phyloP scores from a whole-genome alignment of 306 rosid species.

The Pyrus betulifolia region DNA sequence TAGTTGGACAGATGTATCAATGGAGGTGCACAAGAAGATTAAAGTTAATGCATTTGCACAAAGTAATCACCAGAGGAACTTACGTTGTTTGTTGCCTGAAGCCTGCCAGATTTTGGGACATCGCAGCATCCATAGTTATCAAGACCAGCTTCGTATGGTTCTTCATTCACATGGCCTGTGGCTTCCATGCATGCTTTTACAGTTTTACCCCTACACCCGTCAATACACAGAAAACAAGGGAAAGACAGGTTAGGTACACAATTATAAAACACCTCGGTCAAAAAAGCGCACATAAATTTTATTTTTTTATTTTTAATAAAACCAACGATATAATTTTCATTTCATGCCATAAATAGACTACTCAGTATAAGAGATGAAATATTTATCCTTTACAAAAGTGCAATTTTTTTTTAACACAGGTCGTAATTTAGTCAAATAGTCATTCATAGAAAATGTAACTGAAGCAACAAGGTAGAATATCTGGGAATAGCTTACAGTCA shows the following conservation, averaged over 20 bases:
- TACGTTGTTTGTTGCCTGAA: slow-evolving; percentile 50
- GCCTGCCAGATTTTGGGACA: slow-evolving; percentile 83
- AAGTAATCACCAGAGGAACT: slow-evolving; percentile 9
- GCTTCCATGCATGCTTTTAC: no score
- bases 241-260: background rate
- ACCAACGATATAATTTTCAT: no score
- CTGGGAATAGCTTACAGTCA: slow-evolving; percentile 50
- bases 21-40: background rate
- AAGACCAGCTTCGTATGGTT: slow-evolving; percentile 59
- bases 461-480: background rate
- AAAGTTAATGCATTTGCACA: background rate
- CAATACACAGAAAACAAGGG: background rate
- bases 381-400: slow-evolving; percentile 35
- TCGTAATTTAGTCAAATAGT: background rate
- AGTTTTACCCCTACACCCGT: no score
- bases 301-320: no score
- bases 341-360: no score
- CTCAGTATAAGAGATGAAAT: no score
- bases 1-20: no score
- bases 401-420: slow-evolving; percentile 23
- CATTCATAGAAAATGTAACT: slow-evolving; percentile 4
- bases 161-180: slow-evolving; percentile 47
- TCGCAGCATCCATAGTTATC: slow-evolving; percentile 78
- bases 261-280: background rate
- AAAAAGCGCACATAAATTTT: background rate